A percentile compares a stretch with the other conserved stretches of the same genome.
Conservation (phyloP, 805 yeast genomes). For the Candida patagonica region DNA sequence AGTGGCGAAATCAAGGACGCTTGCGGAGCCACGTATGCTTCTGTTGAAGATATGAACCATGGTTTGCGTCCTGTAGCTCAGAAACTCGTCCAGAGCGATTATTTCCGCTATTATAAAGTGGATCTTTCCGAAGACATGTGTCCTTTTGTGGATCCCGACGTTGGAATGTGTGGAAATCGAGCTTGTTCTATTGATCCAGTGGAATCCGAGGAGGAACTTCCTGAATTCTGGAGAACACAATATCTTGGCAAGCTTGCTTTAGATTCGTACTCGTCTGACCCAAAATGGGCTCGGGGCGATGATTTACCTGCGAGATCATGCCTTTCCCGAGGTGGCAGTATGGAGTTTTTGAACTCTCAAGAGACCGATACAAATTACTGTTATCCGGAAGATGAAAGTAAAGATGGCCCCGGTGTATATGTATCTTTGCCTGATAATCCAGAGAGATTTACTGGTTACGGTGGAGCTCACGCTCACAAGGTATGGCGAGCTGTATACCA, state of each 20-base stretch:
- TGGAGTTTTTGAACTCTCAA: background rate
- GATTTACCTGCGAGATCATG: constrained; percentile 1
- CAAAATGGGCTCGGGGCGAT: constrained; percentile 4
- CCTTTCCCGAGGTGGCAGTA: constrained; percentile 21
- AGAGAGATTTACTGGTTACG: constrained; percentile 93
- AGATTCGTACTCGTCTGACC: constrained; percentile 23
- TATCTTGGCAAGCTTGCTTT: constrained; percentile 47
- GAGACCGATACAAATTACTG: constrained; percentile 28
- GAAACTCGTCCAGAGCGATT: constrained; percentile 59
- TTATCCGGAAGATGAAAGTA: constrained; percentile 34
- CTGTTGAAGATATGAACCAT: constrained; percentile 43
- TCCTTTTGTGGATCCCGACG: constrained; percentile 73
- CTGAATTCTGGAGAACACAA: constrained; percentile 67
- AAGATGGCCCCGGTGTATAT: constrained; percentile 42
- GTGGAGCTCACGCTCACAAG: constrained; percentile 83
- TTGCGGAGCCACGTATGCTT: constrained; percentile 26
- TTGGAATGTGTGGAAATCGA: constrained; percentile 75
- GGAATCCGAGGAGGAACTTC: constrained; percentile 61
- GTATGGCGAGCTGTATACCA: constrained; percentile 90
- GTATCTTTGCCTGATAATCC: constrained; percentile 85
- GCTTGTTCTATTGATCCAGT: constrained; percentile 86
- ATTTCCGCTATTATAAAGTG: constrained; percentile 79
- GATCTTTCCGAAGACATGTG: constrained; percentile 65
- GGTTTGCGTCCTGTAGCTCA: constrained; percentile 48
- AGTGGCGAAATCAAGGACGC: constrained; percentile 17